These are phyloP conservation scores for Chaetomiaceae sp. DNA, from an alignment of 2,329 filamentous ascomycete genomes.

Conservation along the genomic window DNA sequence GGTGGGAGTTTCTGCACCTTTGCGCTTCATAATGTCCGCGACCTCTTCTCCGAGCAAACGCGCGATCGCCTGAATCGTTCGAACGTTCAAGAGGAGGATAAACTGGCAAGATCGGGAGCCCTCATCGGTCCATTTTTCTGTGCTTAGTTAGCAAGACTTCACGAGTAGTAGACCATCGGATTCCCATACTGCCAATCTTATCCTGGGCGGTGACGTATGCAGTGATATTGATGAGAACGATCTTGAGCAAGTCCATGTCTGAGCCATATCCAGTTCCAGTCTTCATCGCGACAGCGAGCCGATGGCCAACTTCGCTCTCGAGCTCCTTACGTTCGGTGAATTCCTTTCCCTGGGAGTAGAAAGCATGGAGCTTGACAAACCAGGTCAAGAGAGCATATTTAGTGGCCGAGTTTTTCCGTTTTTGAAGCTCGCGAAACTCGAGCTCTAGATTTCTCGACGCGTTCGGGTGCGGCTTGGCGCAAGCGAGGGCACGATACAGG, in stretches of 20 bases:
- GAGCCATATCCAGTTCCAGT: conserved; percentile 54
- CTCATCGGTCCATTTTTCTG: conserved; percentile 42
- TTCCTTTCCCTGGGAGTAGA: conserved; percentile 72
- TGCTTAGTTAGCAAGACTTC: conserved; percentile 10
- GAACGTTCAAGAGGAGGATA: conserved; percentile 72
- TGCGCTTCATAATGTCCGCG: conserved; percentile 41
- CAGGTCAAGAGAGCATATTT: conserved; percentile 53
- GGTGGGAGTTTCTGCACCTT: conserved; percentile 38
- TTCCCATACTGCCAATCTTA: conserved; percentile 51
- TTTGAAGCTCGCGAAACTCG: conserved; percentile 62
- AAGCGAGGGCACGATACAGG: conserved; percentile 76
- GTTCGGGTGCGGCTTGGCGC: conserved; percentile 68
- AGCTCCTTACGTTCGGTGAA: conserved; percentile 75
- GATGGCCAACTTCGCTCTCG: conserved; percentile 78
- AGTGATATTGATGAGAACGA: conserved; percentile 80
- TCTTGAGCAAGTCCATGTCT: conserved; percentile 62
- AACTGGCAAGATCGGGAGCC: conserved; percentile 54
- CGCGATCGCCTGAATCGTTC: conserved; percentile 68
- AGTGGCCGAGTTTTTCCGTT: conserved; percentile 33
- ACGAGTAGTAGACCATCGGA: not conserved
- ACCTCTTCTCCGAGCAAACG: conserved; percentile 68
- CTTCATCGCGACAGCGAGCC: conserved; percentile 69
- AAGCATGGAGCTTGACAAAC: conserved; percentile 82
- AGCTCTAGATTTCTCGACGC: conserved; percentile 72
- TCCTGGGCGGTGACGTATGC: conserved; percentile 69